Evolutionary conservation across 2,329 filamentous ascomycete genomes (phyloP).

Genomic region (Penicillium sp.): DNA sequence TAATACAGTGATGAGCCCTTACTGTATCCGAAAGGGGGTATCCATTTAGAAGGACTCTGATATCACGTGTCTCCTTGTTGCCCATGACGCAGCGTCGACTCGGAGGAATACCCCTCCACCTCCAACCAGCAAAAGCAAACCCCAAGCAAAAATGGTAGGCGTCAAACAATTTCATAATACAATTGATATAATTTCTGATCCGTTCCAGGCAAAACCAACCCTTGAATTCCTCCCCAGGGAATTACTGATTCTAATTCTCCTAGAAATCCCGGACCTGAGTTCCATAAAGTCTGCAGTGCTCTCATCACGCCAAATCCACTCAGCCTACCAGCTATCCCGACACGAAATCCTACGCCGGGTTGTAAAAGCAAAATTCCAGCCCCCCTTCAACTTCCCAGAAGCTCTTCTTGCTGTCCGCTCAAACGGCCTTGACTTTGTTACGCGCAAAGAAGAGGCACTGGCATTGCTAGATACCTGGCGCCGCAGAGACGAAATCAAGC

Average conservation of each 20-base stretch:
- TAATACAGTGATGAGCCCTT: too few relatives aligned
- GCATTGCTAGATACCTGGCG: slow-evolving; percentile 21
- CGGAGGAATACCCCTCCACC: too few relatives aligned
- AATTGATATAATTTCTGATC: too few relatives aligned
- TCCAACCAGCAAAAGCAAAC: too few relatives aligned
- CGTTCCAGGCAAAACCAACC: background rate
- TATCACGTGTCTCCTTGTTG: too few relatives aligned
- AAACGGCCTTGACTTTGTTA: slow-evolving; percentile 3
- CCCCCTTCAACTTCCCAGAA: slow-evolving; percentile 17
- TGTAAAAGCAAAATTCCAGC: background rate
- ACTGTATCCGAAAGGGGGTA: too few relatives aligned
- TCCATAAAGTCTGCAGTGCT: slow-evolving; percentile 19
- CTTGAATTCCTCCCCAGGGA: slow-evolving; percentile 17
- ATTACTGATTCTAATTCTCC: slow-evolving; percentile 21
- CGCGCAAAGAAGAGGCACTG: slow-evolving; percentile 18
- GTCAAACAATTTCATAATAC: too few relatives aligned
- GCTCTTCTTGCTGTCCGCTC: slow-evolving; percentile 26
- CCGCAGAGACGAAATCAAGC: slow-evolving; percentile 20
- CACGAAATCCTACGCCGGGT: background rate
- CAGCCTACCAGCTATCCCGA: slow-evolving; percentile 16
- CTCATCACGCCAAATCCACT: slow-evolving; percentile 20
- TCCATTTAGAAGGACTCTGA: too few relatives aligned
- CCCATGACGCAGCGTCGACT: too few relatives aligned
- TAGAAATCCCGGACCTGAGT: slow-evolving; percentile 10
- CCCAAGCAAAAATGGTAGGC: too few relatives aligned